These are phyloP conservation scores for Aspergillus viridinutans DNA, from an alignment of 2,329 filamentous ascomycete genomes.

Conservation along the genomic window DNA sequence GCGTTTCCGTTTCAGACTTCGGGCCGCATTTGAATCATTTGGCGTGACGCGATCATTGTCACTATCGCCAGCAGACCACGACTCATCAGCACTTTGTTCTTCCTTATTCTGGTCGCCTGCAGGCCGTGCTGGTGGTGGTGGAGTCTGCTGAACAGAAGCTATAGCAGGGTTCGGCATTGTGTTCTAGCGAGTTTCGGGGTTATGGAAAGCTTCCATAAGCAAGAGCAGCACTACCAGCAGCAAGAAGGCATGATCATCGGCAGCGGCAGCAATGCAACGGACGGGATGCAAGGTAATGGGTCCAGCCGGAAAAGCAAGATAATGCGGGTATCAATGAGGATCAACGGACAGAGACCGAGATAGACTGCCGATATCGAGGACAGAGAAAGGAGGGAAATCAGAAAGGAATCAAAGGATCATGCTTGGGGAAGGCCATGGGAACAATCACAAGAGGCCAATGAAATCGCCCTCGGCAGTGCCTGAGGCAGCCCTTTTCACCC, in stretches of 20 bases:
- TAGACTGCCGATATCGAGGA: not conserved
- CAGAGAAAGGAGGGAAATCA: not conserved
- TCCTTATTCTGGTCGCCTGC: constrained; percentile 23
- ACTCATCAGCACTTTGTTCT: constrained; percentile 31
- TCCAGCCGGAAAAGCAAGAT: not conserved
- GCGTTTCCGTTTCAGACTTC: constrained; percentile 34
- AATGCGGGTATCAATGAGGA: not conserved
- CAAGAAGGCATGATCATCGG: constrained; percentile 4
- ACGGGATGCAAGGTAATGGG: not conserved
- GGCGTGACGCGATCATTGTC: constrained; percentile 25
- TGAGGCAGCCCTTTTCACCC: constrained; percentile 22
- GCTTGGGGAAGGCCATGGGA: not conserved
- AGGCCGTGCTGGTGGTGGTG: constrained; percentile 15
- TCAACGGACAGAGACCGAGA: not conserved
- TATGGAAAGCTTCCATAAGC: constrained; percentile 12
- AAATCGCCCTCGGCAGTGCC: constrained; percentile 2
- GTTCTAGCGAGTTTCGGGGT: constrained; percentile 28
- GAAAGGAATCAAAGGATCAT: not conserved
- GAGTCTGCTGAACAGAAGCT: constrained; percentile 19
- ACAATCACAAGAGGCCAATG: not conserved
- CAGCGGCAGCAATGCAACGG: constrained; percentile 5
- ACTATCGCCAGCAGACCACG: constrained; percentile 33
- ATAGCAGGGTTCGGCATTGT: constrained; percentile 32
- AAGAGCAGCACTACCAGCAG: not conserved
- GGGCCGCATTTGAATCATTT: constrained; percentile 25